Conservation (phyloP, 2,329 filamentous ascomycete species). For the Ophiostoma sp. region DNA sequence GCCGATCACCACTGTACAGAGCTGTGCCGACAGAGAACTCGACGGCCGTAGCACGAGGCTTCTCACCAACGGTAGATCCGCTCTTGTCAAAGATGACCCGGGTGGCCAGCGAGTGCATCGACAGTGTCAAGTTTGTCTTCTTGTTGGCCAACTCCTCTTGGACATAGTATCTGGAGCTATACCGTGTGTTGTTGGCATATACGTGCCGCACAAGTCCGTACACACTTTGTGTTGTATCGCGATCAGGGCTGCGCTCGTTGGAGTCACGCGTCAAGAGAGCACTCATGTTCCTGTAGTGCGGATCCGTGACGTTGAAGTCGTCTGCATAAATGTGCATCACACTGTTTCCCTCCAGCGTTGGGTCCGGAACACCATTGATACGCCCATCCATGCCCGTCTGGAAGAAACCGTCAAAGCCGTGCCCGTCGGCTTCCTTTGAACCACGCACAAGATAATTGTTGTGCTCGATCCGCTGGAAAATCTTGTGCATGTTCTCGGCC, state of each 20-base stretch:
- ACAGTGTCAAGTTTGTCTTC: background rate
- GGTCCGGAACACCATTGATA: background rate
- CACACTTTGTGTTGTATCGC: background rate
- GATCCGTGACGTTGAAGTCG: background rate
- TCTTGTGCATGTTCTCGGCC: background rate
- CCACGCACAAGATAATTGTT: background rate
- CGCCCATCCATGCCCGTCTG: background rate
- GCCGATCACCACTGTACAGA: background rate
- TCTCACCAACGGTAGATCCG: background rate
- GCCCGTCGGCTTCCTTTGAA: background rate
- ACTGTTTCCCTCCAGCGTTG: background rate
- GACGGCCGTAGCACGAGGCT: background rate
- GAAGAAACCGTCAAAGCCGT: background rate
- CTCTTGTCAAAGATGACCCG: background rate
- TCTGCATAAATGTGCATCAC: background rate
- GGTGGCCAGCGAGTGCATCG: background rate
- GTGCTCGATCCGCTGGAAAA: constrained; percentile 4
- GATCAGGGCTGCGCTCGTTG: background rate
- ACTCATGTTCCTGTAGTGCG: background rate
- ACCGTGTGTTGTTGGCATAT: background rate
- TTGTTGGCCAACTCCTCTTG: background rate
- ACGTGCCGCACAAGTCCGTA: background rate
- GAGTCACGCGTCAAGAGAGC: background rate
- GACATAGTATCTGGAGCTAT: background rate
- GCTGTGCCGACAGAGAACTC: background rate